A percentile compares a stretch with the other conserved stretches of the same genome.
Evolutionary conservation across 441 rosid genomes (phyloP).

Genomic region (Isatis lusitanica): DNA sequence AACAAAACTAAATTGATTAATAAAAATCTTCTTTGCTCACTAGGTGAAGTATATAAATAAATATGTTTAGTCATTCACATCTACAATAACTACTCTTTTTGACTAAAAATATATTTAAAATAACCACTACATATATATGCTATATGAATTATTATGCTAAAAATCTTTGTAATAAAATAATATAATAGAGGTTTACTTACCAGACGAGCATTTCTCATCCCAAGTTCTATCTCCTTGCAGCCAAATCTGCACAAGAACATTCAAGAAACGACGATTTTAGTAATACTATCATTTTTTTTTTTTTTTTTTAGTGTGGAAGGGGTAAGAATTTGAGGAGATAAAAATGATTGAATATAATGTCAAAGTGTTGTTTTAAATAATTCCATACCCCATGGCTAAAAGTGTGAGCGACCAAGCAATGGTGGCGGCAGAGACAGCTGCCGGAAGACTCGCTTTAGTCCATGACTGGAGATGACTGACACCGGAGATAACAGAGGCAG

Average conservation of each 20-base stretch:
- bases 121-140: not conserved
- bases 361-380: not conserved
- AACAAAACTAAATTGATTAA: not conserved
- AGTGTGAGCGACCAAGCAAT: slow-evolving; percentile 89
- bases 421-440: slow-evolving; percentile 71
- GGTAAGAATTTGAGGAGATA: not conserved
- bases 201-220: slow-evolving; percentile 72
- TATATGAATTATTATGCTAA: not conserved
- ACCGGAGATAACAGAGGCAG: slow-evolving; percentile 71
- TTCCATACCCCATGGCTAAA: slow-evolving; percentile 82
- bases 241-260: slow-evolving; percentile 55
- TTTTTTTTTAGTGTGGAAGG: not conserved
- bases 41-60: not conserved
- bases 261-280: not conserved
- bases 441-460: slow-evolving; percentile 57
- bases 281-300: too few species aligned
- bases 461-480: slow-evolving; percentile 63
- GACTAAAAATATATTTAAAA: not conserved
- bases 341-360: not conserved
- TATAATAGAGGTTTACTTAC: slow-evolving; percentile 40
- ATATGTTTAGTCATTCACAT: not conserved
- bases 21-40: too few species aligned
- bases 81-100: not conserved
- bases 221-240: slow-evolving; percentile 84
- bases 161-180: not conserved